These are phyloP conservation scores for Adansonia gregorii DNA, from an alignment of 441 rosid species.

Conservation along the genomic window DNA sequence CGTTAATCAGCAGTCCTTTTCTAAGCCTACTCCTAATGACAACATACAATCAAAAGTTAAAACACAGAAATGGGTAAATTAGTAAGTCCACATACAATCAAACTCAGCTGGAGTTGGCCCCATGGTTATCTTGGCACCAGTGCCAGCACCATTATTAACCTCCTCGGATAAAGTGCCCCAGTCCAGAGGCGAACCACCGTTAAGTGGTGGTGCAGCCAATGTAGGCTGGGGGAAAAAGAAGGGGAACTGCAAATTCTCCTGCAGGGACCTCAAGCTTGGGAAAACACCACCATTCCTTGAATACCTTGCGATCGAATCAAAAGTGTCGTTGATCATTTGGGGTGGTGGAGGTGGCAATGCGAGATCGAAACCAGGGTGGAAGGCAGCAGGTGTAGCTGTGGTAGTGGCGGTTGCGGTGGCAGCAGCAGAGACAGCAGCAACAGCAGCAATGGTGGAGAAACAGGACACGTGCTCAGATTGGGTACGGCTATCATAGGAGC, in stretches of 20 bases:
- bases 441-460: conserved; percentile 86
- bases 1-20: conserved; percentile 5
- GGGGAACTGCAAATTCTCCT: conserved; percentile 67
- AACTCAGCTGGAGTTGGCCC: conserved; percentile 58
- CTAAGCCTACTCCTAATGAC: not conserved
- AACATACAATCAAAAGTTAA: not conserved
- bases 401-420: conserved; percentile 20
- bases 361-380: conserved; percentile 26
- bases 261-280: conserved; percentile 72
- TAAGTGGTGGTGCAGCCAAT: conserved; percentile 30
- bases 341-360: conserved; percentile 30
- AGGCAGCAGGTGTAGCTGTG: conserved; percentile 16
- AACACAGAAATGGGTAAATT: not conserved
- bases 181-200: conserved; percentile 36
- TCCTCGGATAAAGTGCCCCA: conserved; percentile 49
- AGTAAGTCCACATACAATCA: conserved; percentile 75
- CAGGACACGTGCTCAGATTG: conserved; percentile 98
- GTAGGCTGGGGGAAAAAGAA: conserved; percentile 46
- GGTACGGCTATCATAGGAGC: conserved; percentile 58
- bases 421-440: conserved; percentile 48
- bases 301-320: conserved; percentile 38
- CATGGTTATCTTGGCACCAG: conserved; percentile 42
- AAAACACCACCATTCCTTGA: conserved; percentile 43
- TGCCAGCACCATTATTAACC: conserved; percentile 13
- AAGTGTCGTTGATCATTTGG: conserved; percentile 23